These are phyloP conservation scores for Annulohypoxylon stygium DNA, from an alignment of 495 filamentous ascomycete species.

Conservation along the genomic window DNA sequence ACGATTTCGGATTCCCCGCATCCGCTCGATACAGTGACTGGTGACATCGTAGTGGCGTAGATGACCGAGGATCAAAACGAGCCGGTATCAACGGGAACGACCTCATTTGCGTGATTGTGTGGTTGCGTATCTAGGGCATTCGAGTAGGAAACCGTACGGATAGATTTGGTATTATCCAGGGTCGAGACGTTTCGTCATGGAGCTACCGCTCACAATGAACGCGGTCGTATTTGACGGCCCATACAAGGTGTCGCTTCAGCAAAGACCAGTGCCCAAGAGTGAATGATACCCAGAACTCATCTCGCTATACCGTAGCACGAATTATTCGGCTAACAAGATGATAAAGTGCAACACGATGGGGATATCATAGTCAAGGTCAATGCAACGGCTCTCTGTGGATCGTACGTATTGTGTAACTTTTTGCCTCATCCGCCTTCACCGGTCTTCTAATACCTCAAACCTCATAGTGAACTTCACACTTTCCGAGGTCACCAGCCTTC, in stretches of 20 bases:
- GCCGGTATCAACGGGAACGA: not conserved
- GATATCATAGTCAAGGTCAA: conserved; percentile 90
- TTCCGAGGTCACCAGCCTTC: conserved; percentile 84
- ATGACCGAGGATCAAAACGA: conserved; percentile 15
- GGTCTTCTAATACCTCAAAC: conserved; percentile 10
- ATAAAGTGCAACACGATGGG: conserved; percentile 72
- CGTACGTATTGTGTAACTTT: conserved; percentile 67
- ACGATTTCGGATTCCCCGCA: conserved; percentile 33
- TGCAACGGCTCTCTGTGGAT: conserved; percentile 90
- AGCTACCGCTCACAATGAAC: conserved; percentile 67
- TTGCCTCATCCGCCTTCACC: conserved; percentile 23
- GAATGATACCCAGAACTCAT: conserved; percentile 27
- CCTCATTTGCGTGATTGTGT: not conserved
- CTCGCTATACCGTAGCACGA: not conserved
- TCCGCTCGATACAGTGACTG: conserved; percentile 3
- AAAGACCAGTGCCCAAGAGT: conserved; percentile 72
- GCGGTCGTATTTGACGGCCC: conserved; percentile 79
- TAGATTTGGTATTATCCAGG: conserved; percentile 7
- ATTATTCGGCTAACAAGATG: conserved; percentile 26
- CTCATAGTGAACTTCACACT: conserved; percentile 83
- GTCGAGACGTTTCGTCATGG: conserved; percentile 34
- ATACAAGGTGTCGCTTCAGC: conserved; percentile 71
- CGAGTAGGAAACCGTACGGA: not conserved
- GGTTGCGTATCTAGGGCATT: not conserved
- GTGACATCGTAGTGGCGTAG: conserved; percentile 33